phyloP scores from a whole-genome alignment of 345 rosid species.

The Leavenworthia alabamica region DNA sequence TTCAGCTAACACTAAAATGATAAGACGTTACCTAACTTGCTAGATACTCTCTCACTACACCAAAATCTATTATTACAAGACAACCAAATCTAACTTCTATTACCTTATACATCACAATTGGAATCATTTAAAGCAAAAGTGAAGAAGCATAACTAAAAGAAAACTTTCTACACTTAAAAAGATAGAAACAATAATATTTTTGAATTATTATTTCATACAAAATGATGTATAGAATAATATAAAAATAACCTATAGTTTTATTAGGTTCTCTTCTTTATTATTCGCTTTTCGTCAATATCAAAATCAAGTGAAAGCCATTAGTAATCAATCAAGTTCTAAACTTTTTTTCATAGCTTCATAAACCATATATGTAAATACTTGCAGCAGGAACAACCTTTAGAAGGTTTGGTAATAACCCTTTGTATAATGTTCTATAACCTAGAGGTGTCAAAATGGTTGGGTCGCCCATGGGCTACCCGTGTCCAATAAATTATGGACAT shows the following conservation, averaged over 20 bases:
- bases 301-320: constrained; percentile 23
- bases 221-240: constrained; percentile 26
- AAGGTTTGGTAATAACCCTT: constrained; percentile 81
- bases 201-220: neutral
- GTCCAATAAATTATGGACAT: no score
- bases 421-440: constrained; percentile 68
- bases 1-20: no score
- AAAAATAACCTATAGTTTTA: constrained; percentile 8
- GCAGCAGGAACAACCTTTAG: constrained; percentile 58
- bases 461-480: no score
- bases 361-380: constrained; percentile 45
- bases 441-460: no score
- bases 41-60: no score
- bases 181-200: constrained; percentile 10
- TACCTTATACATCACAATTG: no score
- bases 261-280: constrained; percentile 17
- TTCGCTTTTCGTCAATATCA: constrained; percentile 32
- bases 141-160: no score
- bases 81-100: no score
- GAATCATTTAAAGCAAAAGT: no score
- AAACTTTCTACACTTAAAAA: no score
- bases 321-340: constrained; percentile 65
- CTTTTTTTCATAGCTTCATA: constrained; percentile 85
- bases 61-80: no score
- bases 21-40: no score